phyloP scores from a whole-genome alignment of 345 rosid genomes.

The Cardamine chenopodiifolia region DNA sequence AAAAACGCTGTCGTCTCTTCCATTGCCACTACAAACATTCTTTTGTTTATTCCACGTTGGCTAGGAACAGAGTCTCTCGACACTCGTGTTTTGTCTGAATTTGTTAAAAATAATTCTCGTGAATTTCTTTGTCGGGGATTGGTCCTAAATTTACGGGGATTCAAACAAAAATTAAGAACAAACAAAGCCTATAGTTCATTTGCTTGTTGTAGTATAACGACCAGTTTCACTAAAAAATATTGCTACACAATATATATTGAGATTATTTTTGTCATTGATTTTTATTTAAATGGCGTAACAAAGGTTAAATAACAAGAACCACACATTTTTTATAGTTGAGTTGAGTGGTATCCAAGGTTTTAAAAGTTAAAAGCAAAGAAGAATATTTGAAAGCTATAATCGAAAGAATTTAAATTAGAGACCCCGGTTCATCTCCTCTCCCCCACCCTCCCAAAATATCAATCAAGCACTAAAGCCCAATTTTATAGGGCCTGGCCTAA shows the following conservation, averaged over 20 bases:
- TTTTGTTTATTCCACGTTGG: constrained; percentile 23
- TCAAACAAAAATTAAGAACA: background rate
- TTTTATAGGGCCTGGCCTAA: background rate
- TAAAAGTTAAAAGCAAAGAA: constrained; percentile 8
- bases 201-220: background rate
- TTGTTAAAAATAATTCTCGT: constrained; percentile 27
- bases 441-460: no score
- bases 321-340: constrained; percentile 1
- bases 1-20: constrained; percentile 10
- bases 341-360: constrained; percentile 40
- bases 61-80: constrained; percentile 36
- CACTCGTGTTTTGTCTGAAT: constrained; percentile 34
- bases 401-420: constrained; percentile 4
- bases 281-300: background rate
- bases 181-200: background rate
- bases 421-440: no score
- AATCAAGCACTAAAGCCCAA: background rate
- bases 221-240: background rate
- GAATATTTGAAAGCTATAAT: constrained; percentile 11
- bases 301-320: background rate
- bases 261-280: background rate
- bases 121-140: constrained; percentile 43
- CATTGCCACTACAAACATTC: background rate
- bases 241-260: background rate
- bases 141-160: constrained; percentile 39